Evolutionary conservation across 352 stramenopile species (phyloP), one percentile per base, ranked within the genome.

Genomic region (Globisporangium ultimum): DNA sequence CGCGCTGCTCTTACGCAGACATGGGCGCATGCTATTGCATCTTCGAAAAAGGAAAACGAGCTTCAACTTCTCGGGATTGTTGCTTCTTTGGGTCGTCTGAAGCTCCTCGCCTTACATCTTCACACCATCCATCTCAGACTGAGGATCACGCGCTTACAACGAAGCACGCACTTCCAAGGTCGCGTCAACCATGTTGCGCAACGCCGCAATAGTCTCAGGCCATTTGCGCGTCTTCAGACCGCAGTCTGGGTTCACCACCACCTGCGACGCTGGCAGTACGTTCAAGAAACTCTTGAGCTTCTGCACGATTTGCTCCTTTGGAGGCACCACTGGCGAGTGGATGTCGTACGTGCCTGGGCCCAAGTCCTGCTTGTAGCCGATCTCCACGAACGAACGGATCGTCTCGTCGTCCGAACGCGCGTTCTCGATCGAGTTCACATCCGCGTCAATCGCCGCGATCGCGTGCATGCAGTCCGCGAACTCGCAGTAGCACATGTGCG

Each of bases 401-500:
- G 89, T 97, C 60, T 91, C 89, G 64, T 97, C 87, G 67, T 96
- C 87, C 59, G 78, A 96, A 12, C 90, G 87, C 55, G 88, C 82
- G 68, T 97, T 97, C 73, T 98, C 92, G 67, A 98, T 98, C 61
- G 89, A 97, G 78, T 97, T 97, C n/a, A 97, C 88, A 55, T 98
- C 92, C 2, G 89, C 89, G 66, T 98, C 92, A 40, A 98, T 88
- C 21, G 82, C 81, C 60, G 96, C 89, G 55, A 97, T 97, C 32
- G 91, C 87, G 57, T 91, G 76, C 87, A 98, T 97, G 73, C 88
- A 97, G 77, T 97, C 92, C 9, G 87, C 64, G 68, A 98, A 98
- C 71, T 98, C 91, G 74, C 88, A 97, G 84, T 98, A 98, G 87
- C 92, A 98, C 89, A 98, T 97, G 87, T 98, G 92, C 41, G 91